Conservation (phyloP, 441 rosid species). For the Erysimum cheiri region DNA sequence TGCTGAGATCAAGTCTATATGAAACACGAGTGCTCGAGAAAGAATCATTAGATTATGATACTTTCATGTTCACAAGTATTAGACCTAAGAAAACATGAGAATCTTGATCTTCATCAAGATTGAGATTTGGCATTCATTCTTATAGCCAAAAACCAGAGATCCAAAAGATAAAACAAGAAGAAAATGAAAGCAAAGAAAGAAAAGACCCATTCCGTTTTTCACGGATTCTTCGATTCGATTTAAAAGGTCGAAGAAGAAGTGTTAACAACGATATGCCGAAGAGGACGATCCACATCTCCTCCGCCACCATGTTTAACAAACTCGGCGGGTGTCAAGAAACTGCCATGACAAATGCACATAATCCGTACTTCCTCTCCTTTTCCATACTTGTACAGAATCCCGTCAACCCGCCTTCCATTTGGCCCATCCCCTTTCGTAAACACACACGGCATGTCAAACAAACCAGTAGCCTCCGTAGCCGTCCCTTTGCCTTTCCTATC, state of each 20-base stretch:
- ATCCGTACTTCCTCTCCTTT: slow-evolving; percentile 91
- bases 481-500: slow-evolving; percentile 52
- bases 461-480: slow-evolving; percentile 31
- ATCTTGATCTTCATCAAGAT: slow-evolving; percentile 40
- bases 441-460: slow-evolving; percentile 94
- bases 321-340: slow-evolving; percentile 85
- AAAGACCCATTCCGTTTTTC: background rate
- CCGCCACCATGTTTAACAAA: slow-evolving; percentile 97
- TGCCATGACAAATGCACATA: slow-evolving; percentile 97
- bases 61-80: slow-evolving; percentile 37
- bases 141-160: slow-evolving; percentile 34
- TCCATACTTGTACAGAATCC: slow-evolving; percentile 83
- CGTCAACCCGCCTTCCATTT: slow-evolving; percentile 76
- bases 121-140: slow-evolving; percentile 37
- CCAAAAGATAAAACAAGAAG: slow-evolving; percentile 6
- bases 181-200: slow-evolving; percentile 10
- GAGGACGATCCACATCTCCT: slow-evolving; percentile 81
- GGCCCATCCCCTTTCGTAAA: slow-evolving; percentile 91
- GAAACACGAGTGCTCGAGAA: background rate
- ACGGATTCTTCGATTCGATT: slow-evolving; percentile 8
- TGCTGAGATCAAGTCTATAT: background rate
- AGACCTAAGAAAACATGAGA: slow-evolving; percentile 26
- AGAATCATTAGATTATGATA: slow-evolving; percentile 33
- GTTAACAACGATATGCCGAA: slow-evolving; percentile 87
- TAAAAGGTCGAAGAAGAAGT: slow-evolving; percentile 55